Evolutionary conservation across 2,329 filamentous ascomycete genomes (phyloP), one percentile per base, ranked within the genome.

Genomic region (Corinectria fuckeliana): DNA sequence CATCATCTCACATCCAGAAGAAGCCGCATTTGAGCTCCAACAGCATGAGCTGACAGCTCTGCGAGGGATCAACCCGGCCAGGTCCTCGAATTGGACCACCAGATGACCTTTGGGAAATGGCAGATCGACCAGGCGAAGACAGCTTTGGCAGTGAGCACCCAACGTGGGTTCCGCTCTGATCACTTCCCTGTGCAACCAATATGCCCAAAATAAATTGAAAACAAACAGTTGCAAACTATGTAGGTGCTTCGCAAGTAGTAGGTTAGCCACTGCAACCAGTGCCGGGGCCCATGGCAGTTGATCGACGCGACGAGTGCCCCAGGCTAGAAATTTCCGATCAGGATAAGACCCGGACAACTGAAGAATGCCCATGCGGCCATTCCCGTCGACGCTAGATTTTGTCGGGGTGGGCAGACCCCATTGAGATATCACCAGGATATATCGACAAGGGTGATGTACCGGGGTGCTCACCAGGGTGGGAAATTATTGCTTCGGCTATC

Each of bases 401-500:
- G 28, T 45, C 39, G 47, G 38, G 56, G 49, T 53, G 56, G 56
- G 56, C 56, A 58, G 56, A 58, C 56, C 30, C 21, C 42, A 58
- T 58, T 50, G 56, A 58, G 56, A 58, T 58, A 50, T 34, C 56
- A 45, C 49, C 44, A 58, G 32, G 32, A n/a, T 36, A 18, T 36
- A 36, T 36, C 32, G 32, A 9, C 32, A 36, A 16, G 32, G 32
- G 32, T 36, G n/a, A 2, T 8, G 32, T 18, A 14, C n/a, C 9
- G 32, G 32, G 32, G 56, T 53, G 28, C n/a, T n/a, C n/a, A n/a
- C n/a, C n/a, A n/a, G 54, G 54, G 56, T 53, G 28, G 50, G 56
- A 58, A 58, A 53, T 58, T 58, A 53, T 50, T 53, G 56, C 42
- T 38, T 58, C 56, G 56, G 36, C 44, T 58, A 52, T 53, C 56